Conservation (phyloP, 2,329 filamentous ascomycete genomes). For the Penicillium sp. region DNA sequence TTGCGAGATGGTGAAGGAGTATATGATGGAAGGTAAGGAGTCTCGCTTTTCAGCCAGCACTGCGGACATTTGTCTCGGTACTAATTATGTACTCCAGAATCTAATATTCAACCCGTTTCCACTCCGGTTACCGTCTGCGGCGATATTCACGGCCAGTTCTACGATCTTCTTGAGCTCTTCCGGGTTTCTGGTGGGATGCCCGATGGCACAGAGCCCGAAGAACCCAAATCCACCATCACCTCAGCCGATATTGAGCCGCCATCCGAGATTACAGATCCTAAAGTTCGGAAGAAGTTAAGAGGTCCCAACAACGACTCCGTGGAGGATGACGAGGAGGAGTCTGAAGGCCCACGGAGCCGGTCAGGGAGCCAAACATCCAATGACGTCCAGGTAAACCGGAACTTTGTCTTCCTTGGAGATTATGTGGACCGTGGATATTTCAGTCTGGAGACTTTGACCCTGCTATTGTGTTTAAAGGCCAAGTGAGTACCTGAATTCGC, state of each 20-base stretch:
- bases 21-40: conserved; percentile 87
- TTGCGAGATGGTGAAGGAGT: conserved; percentile 98
- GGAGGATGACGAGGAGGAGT: conserved; percentile 33
- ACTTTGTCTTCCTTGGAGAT: conserved; percentile 72
- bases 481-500: conserved; percentile 51
- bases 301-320: conserved; percentile 29
- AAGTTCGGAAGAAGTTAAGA: conserved; percentile 81
- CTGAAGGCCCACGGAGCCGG: conserved; percentile 23
- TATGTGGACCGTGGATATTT: conserved; percentile 76
- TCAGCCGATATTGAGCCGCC: conserved; percentile 93
- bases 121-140: conserved; percentile 97
- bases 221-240: conserved; percentile 73
- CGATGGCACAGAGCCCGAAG: conserved; percentile 70
- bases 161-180: conserved; percentile 95
- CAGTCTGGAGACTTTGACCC: conserved; percentile 70
- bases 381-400: conserved; percentile 57
- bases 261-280: conserved; percentile 82
- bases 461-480: conserved; percentile 71
- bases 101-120: conserved; percentile 96
- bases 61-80: not conserved
- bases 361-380: conserved; percentile 32
- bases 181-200: conserved; percentile 96
- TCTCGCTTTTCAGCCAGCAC: not conserved
- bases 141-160: conserved; percentile 98
- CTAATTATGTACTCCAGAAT: conserved; percentile 60